phyloP scores from a whole-genome alignment of 495 filamentous ascomycete species.

The Rhizodiscina lignyota region DNA sequence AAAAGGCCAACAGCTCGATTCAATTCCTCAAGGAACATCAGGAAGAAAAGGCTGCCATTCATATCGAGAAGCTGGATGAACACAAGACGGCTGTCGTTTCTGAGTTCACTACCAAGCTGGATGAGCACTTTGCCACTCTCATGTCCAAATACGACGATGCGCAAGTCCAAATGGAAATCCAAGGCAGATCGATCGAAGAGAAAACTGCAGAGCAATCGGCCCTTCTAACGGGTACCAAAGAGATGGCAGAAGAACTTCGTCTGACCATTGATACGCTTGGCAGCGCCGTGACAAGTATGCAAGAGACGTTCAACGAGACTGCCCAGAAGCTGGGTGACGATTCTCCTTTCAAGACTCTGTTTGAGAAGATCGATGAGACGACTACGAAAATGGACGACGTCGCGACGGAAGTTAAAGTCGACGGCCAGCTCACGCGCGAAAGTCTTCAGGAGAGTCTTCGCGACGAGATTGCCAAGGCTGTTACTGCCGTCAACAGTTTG shows the following conservation, averaged over 20 bases:
- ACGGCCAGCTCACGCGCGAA: slow-evolving; percentile 47
- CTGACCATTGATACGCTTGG: slow-evolving; percentile 71
- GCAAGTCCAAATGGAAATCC: slow-evolving; percentile 50
- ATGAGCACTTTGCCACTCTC: slow-evolving; percentile 61
- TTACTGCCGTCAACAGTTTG: slow-evolving; percentile 42
- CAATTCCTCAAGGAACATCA: slow-evolving; percentile 54
- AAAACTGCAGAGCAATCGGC: slow-evolving; percentile 50
- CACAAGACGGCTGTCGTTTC: slow-evolving; percentile 36
- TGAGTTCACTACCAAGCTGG: slow-evolving; percentile 48
- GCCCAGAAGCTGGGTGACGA: slow-evolving; percentile 72
- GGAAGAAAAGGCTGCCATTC: slow-evolving; percentile 58
- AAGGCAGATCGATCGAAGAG: slow-evolving; percentile 47
- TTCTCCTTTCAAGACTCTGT: slow-evolving; percentile 69
- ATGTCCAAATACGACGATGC: slow-evolving; percentile 72
- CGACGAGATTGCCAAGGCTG: slow-evolving; percentile 53
- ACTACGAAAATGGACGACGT: slow-evolving; percentile 62
- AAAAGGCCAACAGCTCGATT: slow-evolving; percentile 51
- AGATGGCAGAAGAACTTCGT: slow-evolving; percentile 70
- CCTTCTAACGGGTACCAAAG: slow-evolving; percentile 52
- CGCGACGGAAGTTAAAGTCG: slow-evolving; percentile 49
- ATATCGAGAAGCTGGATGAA: slow-evolving; percentile 53
- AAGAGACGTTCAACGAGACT: slow-evolving; percentile 44
- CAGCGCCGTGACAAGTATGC: slow-evolving; percentile 31
- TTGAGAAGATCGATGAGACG: slow-evolving; percentile 59
- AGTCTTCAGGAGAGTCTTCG: slow-evolving; percentile 15